Percentiles rank a stretch among this genome's conserved stretches.
Conservation (phyloP, 163 green algal species). For the Picocystis sp. region DNA sequence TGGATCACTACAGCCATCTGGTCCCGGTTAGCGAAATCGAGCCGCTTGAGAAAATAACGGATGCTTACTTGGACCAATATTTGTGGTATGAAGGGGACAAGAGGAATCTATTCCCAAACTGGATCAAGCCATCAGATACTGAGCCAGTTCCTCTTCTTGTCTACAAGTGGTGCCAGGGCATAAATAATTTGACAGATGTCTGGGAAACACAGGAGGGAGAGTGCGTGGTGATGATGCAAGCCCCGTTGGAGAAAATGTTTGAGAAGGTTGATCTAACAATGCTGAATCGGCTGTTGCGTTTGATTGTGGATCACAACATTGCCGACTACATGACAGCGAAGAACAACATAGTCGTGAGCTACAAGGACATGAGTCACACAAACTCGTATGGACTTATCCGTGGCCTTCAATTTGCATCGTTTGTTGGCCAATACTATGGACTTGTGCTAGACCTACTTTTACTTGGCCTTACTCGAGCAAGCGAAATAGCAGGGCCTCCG, state of each 20-base stretch:
- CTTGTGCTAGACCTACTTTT: slow-evolving; percentile 94
- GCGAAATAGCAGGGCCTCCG: slow-evolving; percentile 80
- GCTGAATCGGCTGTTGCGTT: slow-evolving; percentile 80
- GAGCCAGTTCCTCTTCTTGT: slow-evolving; percentile 96
- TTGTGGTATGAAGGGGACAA: slow-evolving; percentile 98
- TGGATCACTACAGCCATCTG: slow-evolving; percentile 54
- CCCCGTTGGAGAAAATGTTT: slow-evolving; percentile 59
- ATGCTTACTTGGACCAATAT: slow-evolving; percentile 87
- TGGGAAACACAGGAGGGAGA: slow-evolving; percentile 91
- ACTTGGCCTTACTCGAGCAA: slow-evolving; percentile 87
- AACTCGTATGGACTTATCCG: slow-evolving; percentile 96
- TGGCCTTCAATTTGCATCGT: slow-evolving; percentile 94
- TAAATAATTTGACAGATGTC: slow-evolving; percentile 96
- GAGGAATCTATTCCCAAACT: slow-evolving; percentile 95
- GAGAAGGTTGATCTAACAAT: slow-evolving; percentile 96
- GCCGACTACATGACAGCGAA: slow-evolving; percentile 99
- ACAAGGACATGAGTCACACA: slow-evolving; percentile 99
- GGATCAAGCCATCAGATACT: slow-evolving; percentile 91
- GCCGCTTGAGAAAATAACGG: slow-evolving; percentile 99
- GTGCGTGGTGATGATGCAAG: slow-evolving; percentile 95
- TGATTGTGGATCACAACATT: slow-evolving; percentile 98
- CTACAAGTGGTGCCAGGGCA: slow-evolving; percentile 94
- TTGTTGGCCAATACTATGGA: slow-evolving; percentile 94
- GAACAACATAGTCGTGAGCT: slow-evolving; percentile 98
- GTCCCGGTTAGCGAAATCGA: slow-evolving; percentile 98